These are phyloP conservation scores for Russula abietina DNA, from an alignment of 768 basidiomycete species.

Conservation along the genomic window DNA sequence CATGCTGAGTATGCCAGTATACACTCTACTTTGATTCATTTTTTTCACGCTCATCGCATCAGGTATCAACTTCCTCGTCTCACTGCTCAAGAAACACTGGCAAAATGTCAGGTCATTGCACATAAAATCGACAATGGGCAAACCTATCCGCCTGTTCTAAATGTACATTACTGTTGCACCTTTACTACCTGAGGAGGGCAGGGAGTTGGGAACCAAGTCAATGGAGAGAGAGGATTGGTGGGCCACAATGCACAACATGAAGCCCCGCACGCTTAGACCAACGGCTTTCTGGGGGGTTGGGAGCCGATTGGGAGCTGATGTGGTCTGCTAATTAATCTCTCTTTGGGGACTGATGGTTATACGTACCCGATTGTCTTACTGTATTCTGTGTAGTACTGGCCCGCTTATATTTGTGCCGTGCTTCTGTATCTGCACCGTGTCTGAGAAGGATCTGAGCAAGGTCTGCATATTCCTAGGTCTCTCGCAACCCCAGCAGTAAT, in stretches of 20 bases:
- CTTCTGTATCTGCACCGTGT: no score
- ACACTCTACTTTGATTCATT: not conserved
- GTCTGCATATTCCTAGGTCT: no score
- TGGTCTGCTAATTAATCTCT: slow-evolving; percentile 30
- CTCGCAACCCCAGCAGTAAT: no score
- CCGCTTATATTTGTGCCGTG: no score
- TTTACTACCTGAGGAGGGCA: slow-evolving; percentile 20
- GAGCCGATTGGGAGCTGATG: slow-evolving; percentile 91
- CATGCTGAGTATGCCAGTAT: slow-evolving; percentile 73
- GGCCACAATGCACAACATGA: slow-evolving; percentile 73
- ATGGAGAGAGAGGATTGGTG: slow-evolving; percentile 28
- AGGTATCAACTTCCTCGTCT: slow-evolving; percentile 99
- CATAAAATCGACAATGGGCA: slow-evolving; percentile 99
- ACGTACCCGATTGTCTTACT: slow-evolving; percentile 1
- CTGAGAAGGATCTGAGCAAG: no score
- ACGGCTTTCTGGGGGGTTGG: slow-evolving; percentile 41
- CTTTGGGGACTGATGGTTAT: not conserved
- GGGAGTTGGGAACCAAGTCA: slow-evolving; percentile 25
- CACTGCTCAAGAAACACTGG: slow-evolving; percentile 99
- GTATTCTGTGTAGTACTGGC: not conserved
- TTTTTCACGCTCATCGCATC: not conserved
- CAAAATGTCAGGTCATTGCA: slow-evolving; percentile 98
- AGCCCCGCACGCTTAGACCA: slow-evolving; percentile 12
- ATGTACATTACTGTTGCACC: slow-evolving; percentile 12
- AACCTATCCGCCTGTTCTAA: slow-evolving; percentile 92